Base-by-base conservation (phyloP, 78 protist genomes). In the Tieghemostelium lacteum region DNA sequence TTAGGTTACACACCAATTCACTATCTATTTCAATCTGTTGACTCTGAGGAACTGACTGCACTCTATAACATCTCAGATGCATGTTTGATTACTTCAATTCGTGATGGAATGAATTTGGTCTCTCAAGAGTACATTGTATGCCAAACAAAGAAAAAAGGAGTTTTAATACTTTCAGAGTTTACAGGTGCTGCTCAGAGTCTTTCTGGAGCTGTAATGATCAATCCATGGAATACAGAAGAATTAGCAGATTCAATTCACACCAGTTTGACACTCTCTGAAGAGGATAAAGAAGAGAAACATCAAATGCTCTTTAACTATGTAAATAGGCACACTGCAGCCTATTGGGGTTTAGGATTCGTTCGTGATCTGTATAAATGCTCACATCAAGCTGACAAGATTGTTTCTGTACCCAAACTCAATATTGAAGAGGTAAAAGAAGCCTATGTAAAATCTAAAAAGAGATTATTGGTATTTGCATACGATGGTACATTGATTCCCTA, bases 21-120 rank as follows among this genome's bases (percentile, higher is more conserved):
- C 31, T 97, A 97, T 70, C 88, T 97, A 20, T 69, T 94, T 86
- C 87, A 93, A 72, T 39, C 95, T 1, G 93, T 94, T 31, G 85
- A 40, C 12, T 87, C 75, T 0, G 55, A 16, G 16, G 92, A 95
- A 20, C 42, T 93, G 22, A 39, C 64, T 17, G 97, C 97, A 6
- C 63, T 88, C 8, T 96, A 92, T 49, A 26, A 58, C 37, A 19
- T 93, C 1, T 85, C 96, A 0, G 98, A 96, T 65, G 93, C 94
- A 6, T 55, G 73, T 16, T 28, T 97, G 6, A 77, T 97, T 34
- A 93, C 97, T 7, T 96, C 98, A 34, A 73, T 96, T 33, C 85
- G 98, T 3, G 98, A 97, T 54, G 98, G 98, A 20, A 96, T 96
- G 98, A 96, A 96, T 55, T 33, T 94, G 17, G 97, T 95, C 6